Evolutionary conservation across 495 filamentous ascomycete genomes (phyloP), one percentile per base, ranked within the genome.

Genomic region (Aspergillus nanangensis): DNA sequence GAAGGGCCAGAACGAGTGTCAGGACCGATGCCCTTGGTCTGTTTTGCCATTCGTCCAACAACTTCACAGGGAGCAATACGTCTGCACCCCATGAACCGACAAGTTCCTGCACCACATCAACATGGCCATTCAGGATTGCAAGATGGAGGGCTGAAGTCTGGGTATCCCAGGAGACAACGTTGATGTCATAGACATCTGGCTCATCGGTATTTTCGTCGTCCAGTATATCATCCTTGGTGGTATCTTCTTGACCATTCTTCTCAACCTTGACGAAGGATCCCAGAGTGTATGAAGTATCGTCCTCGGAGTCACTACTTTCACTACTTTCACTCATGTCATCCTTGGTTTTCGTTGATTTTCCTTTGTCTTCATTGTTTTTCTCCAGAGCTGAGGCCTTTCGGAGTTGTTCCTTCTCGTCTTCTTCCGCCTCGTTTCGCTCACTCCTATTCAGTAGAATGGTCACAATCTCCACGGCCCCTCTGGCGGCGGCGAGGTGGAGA

Each of bases 111-210:
- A 90, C 83, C 8, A 79, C 77, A 7, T 82, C 74, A 11, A 73
- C 63, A 48, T 90, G 82, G 2, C 86, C 86, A 42, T 77, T 74
- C 1, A 87, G 41, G 44, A 94, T 90, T 2, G 88, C 88, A 19
- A 88, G 71, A 55, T 94, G 88, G 11, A 92, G 66, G 0, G 88
- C 77, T 1, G 86, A 83, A 41, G 77, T 75, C 14, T 77, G 74
- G 13, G 62, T 82, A 48, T 94, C 88, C 88, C 88, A 94, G 7
- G 87, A 75, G 8, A 82, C 52, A 5, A 82, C 74, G 52, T 92
- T 82, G 44, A 90, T 73, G 42, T 90, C 83, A 60, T 85, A 90
- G 44, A 90, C 74, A 61, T 94, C 86, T 3, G 86, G 86, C 20
- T 85, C 82, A 8, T 76, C 71, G 5, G 83, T 76, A 27, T 78